A percentile compares a stretch with the other conserved stretches of the same genome.
Conservation (phyloP, 345 rosid genomes). For the Eucalyptus regnans region DNA sequence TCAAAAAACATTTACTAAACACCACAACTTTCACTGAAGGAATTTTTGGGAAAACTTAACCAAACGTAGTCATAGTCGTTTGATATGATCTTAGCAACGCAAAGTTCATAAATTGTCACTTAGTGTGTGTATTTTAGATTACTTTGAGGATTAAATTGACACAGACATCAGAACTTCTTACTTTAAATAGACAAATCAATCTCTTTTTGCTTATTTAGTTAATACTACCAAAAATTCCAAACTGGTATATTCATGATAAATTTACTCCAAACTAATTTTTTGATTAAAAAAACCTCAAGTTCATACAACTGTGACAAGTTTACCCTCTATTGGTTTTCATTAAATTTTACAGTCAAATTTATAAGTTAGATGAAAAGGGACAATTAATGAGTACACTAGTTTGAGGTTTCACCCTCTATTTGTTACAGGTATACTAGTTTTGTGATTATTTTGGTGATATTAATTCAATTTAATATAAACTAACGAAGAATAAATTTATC, state of each 20-base stretch:
- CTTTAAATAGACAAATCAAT: neutral
- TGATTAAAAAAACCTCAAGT: fast-evolving
- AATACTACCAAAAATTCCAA: no score
- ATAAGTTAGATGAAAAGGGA: no score
- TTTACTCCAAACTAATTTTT: no score
- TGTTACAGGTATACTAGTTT: no score
- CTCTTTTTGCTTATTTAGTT: neutral
- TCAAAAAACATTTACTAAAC: neutral
- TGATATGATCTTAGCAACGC: neutral
- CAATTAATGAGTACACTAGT: no score
- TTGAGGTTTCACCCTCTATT: no score
- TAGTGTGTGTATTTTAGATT: neutral
- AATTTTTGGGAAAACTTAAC: neutral
- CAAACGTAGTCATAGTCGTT: neutral
- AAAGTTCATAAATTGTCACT: neutral
- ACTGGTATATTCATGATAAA: fast-evolving
- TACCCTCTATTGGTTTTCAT: no score
- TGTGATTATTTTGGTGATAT: no score
- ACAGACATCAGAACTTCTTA: fast-evolving
- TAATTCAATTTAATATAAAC: no score
- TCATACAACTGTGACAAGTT: no score
- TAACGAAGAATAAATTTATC: no score
- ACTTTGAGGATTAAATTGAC: neutral
- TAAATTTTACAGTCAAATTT: no score
- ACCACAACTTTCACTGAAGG: neutral